Conservation (phyloP, 495 filamentous ascomycete genomes). For the Tricharina praecox region DNA sequence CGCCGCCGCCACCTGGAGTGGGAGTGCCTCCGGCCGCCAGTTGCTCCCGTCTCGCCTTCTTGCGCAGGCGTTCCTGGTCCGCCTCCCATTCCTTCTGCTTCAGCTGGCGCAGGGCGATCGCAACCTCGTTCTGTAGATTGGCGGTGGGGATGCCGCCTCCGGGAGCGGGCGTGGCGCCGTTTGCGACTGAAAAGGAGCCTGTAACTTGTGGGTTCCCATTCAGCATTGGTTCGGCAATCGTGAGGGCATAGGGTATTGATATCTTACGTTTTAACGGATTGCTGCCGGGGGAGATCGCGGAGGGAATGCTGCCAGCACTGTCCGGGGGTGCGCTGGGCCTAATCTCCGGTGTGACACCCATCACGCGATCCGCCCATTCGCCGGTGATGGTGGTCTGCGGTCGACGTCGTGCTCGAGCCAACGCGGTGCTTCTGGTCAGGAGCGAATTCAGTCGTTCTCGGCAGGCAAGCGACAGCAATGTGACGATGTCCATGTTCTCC, state of each 20-base stretch:
- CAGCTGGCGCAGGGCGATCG: slow-evolving; percentile 18
- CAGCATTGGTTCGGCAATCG: slow-evolving; percentile 1
- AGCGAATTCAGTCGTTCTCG: slow-evolving; percentile 21
- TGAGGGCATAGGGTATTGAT: not conserved
- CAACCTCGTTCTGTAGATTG: slow-evolving; percentile 20
- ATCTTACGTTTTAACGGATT: slow-evolving; percentile 12
- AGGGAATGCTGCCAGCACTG: too few species aligned
- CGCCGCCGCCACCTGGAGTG: slow-evolving; percentile 11
- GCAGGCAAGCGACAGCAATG: slow-evolving; percentile 17
- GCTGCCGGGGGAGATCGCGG: slow-evolving; percentile 12
- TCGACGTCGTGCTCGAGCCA: slow-evolving; percentile 19
- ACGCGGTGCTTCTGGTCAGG: slow-evolving; percentile 18
- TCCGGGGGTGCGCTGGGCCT: too few species aligned
- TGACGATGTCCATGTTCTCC: slow-evolving; percentile 19
- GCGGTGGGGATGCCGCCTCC: slow-evolving; percentile 18
- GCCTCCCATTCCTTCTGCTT: slow-evolving; percentile 22
- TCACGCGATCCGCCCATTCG: slow-evolving; percentile 24
- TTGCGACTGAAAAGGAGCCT: slow-evolving; percentile 18
- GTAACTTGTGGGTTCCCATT: not conserved
- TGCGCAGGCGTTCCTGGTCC: slow-evolving; percentile 19
- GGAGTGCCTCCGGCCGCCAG: slow-evolving; percentile 6
- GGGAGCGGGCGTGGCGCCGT: slow-evolving; percentile 19
- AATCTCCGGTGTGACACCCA: slow-evolving; percentile 15
- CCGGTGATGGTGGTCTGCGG: slow-evolving; percentile 23
- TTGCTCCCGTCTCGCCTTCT: slow-evolving; percentile 19